Evolutionary conservation across 768 basidiomycete species (phyloP).

Genomic region (Mycena capillaripes): DNA sequence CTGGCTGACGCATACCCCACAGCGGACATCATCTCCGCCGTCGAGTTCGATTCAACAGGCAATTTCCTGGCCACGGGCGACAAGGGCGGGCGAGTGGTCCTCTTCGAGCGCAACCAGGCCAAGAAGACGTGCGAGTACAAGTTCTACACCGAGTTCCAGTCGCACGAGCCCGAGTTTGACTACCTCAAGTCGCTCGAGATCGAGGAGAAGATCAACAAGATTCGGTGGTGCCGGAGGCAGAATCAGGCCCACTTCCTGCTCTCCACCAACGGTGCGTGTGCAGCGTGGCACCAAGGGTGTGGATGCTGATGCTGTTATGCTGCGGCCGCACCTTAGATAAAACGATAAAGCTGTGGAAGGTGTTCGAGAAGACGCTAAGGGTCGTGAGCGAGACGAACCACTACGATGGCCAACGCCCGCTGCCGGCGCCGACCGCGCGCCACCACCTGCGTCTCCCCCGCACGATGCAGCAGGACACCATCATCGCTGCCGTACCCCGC

Average conservation of each 20-base stretch:
- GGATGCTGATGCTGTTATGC: background rate
- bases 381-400: constrained; percentile 98
- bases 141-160: constrained; percentile 99
- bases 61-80: constrained; percentile 99
- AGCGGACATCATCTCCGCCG: constrained; percentile 99
- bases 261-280: constrained; percentile 90
- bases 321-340: constrained; percentile 90
- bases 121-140: constrained; percentile 98
- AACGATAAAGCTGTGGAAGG: constrained; percentile 99
- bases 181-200: constrained; percentile 99
- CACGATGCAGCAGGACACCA: constrained; percentile 94
- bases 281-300: background rate
- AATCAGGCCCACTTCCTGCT: constrained; percentile 96
- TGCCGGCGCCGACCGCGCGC: constrained; percentile 70
- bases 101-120: constrained; percentile 98
- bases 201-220: constrained; percentile 99
- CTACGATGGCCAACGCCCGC: constrained; percentile 78
- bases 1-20: constrained; percentile 16
- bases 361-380: constrained; percentile 96
- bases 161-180: constrained; percentile 99
- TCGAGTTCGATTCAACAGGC: constrained; percentile 99
- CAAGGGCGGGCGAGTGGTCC: constrained; percentile 98
- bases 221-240: constrained; percentile 99
- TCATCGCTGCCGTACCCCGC: constrained; percentile 97
- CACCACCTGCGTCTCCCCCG: constrained; percentile 87